Conservation (phyloP, 139 green algal genomes). For the Yamagishiella unicocca region DNA sequence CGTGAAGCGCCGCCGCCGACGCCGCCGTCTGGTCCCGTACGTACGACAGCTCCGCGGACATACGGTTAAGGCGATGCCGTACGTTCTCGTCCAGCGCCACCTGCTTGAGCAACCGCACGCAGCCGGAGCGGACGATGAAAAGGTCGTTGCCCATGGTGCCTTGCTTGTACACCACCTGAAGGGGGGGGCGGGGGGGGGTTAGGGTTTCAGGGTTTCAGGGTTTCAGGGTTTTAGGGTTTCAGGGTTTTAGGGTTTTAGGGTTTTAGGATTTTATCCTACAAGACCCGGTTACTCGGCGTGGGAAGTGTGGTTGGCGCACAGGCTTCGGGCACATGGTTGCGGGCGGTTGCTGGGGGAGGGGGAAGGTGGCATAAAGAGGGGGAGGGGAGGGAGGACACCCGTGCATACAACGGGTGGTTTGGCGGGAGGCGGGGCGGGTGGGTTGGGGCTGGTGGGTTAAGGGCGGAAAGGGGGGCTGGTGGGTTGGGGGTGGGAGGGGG, state of each 20-base stretch:
- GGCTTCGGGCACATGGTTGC: neutral
- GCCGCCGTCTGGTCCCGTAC: neutral
- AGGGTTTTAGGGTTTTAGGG: too few relatives aligned
- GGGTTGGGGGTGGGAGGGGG: neutral
- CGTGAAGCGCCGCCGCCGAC: constrained; percentile 14
- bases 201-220: too few relatives aligned
- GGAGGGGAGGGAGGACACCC: neutral
- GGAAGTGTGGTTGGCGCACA: too few relatives aligned
- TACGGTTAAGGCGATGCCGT: constrained; percentile 22
- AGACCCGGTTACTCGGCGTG: too few relatives aligned
- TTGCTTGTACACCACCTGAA: constrained; percentile 47
- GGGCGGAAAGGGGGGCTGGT: neutral
- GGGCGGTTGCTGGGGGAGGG: neutral
- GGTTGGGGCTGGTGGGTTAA: neutral
- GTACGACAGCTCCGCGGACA: neutral
- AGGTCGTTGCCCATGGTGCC: constrained; percentile 32
- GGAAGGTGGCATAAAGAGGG: neutral
- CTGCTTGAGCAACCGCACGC: constrained; percentile 42
- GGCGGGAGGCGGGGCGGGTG: neutral
- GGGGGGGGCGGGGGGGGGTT: neutral
- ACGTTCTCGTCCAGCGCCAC: constrained; percentile 23
- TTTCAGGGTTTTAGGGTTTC: too few relatives aligned
- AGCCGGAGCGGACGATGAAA: constrained; percentile 32
- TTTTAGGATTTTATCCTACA: too few relatives aligned
- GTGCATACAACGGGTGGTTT: neutral